Base-by-base conservation (phyloP, 2,329 filamentous ascomycete species). In the Teratosphaeria zuluensis region DNA sequence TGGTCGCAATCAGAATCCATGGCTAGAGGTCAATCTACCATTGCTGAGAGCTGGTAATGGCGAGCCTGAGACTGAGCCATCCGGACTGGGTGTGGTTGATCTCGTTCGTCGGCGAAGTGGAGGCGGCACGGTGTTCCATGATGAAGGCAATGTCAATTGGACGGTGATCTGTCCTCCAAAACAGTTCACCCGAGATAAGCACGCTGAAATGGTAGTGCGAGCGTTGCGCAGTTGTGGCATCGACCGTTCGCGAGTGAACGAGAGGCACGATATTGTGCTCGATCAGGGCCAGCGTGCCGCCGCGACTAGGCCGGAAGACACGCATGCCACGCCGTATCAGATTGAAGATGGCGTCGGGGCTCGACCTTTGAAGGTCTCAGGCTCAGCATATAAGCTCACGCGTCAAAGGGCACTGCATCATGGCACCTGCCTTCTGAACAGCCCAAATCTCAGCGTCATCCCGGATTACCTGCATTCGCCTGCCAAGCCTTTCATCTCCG, bases 1-100 rank as follows among this genome's bases (percentile, higher is more conserved):
- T 65, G 94, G 94, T 51, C 86, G 94, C 61, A 99, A 99, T 73
- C 94, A 99, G 77, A 99, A 99, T 72, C 94, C 94, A 57, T 99
- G 92, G 94, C 80, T 90, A 8, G 94, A 99, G 76, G 85, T 90
- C 62, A 89, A 95, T 70, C 80, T 96, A 8, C 76, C 76, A 46
- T 78, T 84, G 1, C 76, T 95, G 8, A 68, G 75, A 67, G 68
- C 77, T 62, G 72, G 73, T 68, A 62, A 68, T 48, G 61, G 65
- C 56, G 24, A 52, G 35, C 60, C 60, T 8, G 51, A 64, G 33
- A 65, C 42, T 66, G 80, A 73, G 58, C 71, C 73, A 24, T 70
- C 72, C n/a, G 68, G 64, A 9, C 70, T 77, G 46, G 76, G 73
- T 53, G 63, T 73, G 14, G 76, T 83, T 2, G 75, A 82, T 59